These are phyloP conservation scores for Hansenula sp. DNA, from an alignment of 1,139 yeast genomes.

Conservation along the genomic window DNA sequence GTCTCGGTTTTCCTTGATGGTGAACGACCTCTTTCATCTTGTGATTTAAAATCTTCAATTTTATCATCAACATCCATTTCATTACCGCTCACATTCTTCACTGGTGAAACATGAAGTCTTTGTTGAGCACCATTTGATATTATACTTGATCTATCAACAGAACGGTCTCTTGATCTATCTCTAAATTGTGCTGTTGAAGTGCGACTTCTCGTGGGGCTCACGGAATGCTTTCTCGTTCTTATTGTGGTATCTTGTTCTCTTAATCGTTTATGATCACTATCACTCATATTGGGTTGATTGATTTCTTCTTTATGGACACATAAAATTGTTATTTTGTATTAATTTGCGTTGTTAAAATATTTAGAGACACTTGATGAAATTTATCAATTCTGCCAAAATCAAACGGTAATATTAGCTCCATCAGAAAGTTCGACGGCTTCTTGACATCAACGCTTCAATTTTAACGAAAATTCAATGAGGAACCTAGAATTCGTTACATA, in stretches of 20 bases:
- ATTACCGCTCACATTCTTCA: too few species aligned
- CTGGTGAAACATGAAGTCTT: not conserved
- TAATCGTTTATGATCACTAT: not conserved
- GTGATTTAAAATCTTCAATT: not conserved
- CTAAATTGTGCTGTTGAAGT: slow-evolving; percentile 5
- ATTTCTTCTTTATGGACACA: too few species aligned
- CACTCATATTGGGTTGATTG: not conserved
- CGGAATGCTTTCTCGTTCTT: not conserved
- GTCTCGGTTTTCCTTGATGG: slow-evolving; percentile 19
- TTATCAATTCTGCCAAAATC: too few species aligned
- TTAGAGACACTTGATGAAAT: too few species aligned
- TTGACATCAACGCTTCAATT: too few species aligned
- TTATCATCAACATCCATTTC: not conserved
- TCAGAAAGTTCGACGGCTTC: too few species aligned
- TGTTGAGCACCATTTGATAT: not conserved
- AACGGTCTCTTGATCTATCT: slow-evolving; percentile 10
- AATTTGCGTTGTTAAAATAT: too few species aligned
- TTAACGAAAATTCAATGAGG: too few species aligned
- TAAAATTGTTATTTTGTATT: too few species aligned
- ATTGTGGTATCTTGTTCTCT: not conserved
- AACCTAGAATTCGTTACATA: too few species aligned
- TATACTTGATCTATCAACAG: slow-evolving; percentile 2
- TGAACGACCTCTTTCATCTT: slow-evolving; percentile 24
- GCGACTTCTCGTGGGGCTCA: slow-evolving; percentile 4
- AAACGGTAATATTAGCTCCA: too few species aligned